Conservation (phyloP, 805 yeast species). For the Saccharomycopsis fodiens region DNA sequence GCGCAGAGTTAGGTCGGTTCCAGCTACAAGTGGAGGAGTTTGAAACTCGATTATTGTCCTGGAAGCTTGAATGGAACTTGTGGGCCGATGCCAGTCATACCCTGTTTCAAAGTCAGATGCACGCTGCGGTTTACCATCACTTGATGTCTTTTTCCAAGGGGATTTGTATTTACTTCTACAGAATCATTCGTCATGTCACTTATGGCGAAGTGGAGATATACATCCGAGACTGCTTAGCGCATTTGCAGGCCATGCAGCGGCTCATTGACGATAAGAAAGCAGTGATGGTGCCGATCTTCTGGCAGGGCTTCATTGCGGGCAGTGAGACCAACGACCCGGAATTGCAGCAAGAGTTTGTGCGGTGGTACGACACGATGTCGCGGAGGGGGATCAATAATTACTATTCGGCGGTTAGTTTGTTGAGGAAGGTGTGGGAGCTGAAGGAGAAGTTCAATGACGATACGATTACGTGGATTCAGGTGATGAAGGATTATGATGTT, state of each 20-base stretch:
- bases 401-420: background rate
- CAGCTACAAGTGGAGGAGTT: constrained; percentile 27
- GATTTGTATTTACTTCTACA: constrained; percentile 59
- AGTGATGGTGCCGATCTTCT: constrained; percentile 67
- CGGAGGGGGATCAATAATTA: constrained; percentile 26
- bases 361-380: constrained; percentile 37
- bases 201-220: constrained; percentile 50
- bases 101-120: constrained; percentile 25
- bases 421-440: constrained; percentile 16
- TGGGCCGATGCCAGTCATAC: constrained; percentile 23
- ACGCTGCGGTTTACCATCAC: constrained; percentile 74
- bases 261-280: constrained; percentile 43
- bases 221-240: constrained; percentile 53
- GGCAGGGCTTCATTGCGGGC: constrained; percentile 89
- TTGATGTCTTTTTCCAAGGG: constrained; percentile 73
- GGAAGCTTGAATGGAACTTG: constrained; percentile 75
- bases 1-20: constrained; percentile 29
- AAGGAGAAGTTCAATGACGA: constrained; percentile 2
- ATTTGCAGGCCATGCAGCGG: constrained; percentile 53
- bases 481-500: constrained; percentile 17
- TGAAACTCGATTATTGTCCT: constrained; percentile 45
- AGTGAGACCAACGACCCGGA: constrained; percentile 42
- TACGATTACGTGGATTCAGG: constrained; percentile 14
- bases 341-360: constrained; percentile 57
- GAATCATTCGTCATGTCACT: constrained; percentile 43